Conservation (phyloP, 495 filamentous ascomycete genomes). For the Podospora anserina region DNA sequence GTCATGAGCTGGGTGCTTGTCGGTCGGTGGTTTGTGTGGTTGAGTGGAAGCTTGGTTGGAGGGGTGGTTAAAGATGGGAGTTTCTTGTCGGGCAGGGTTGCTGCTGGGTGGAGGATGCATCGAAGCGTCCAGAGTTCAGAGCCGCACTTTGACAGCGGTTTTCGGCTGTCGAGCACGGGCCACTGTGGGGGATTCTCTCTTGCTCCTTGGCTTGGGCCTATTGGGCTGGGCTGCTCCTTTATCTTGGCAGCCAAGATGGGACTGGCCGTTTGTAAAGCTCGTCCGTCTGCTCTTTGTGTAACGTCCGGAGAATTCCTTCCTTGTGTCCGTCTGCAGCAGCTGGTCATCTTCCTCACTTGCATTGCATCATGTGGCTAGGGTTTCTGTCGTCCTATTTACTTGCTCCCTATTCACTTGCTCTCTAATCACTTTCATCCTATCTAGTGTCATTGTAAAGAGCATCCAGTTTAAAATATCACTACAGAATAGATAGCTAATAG, state of each 20-base stretch:
- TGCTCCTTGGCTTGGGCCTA: not conserved
- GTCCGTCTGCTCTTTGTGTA: not conserved
- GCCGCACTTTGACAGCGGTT: slow-evolving; percentile 2
- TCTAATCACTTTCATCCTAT: not conserved
- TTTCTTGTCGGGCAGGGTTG: not conserved
- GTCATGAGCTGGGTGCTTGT: slow-evolving; percentile 25
- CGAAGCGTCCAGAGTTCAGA: not conserved
- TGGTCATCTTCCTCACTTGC: not conserved
- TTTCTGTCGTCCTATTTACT: not conserved
- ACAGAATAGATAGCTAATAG: not conserved
- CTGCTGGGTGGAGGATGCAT: not conserved
- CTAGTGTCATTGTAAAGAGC: too few relatives aligned
- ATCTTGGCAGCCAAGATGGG: not conserved
- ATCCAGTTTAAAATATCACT: not conserved
- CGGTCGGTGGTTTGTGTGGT: not conserved
- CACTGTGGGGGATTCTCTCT: slow-evolving; percentile 3
- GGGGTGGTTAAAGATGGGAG: not conserved
- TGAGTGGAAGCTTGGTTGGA: not conserved
- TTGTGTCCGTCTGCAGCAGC: not conserved
- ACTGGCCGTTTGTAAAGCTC: not conserved
- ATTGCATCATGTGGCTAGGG: not conserved
- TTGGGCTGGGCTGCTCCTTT: not conserved
- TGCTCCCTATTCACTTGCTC: not conserved
- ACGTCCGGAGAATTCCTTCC: slow-evolving; percentile 9
- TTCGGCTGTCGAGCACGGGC: slow-evolving; percentile 5